A percentile compares a stretch with the other conserved stretches of the same genome.
Evolutionary conservation across 495 filamentous ascomycete genomes (phyloP).

Genomic region (Penicillium lividum): DNA sequence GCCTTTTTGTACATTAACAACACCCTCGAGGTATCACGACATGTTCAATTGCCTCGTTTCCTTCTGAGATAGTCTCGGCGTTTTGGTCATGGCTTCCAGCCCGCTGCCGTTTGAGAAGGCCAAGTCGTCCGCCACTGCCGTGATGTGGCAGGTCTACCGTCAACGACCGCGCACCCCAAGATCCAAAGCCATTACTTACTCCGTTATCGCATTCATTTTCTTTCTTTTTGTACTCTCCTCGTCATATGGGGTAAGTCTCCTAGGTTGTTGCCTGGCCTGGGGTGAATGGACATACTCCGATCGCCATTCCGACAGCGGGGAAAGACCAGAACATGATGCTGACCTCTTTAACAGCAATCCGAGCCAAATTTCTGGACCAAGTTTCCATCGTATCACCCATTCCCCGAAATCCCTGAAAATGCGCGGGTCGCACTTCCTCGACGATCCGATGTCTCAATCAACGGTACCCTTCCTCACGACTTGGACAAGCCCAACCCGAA

Average conservation of each 20-base stretch:
- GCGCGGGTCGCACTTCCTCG: constrained; percentile 31
- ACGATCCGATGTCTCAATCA: constrained; percentile 20
- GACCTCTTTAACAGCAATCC: constrained; percentile 20
- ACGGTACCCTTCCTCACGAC: constrained; percentile 35
- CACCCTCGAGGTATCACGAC: constrained; percentile 3
- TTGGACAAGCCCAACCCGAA: constrained; percentile 49
- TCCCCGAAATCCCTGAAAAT: constrained; percentile 38
- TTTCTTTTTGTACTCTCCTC: constrained; percentile 29
- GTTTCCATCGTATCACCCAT: constrained; percentile 40
- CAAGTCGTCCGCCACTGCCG: constrained; percentile 26
- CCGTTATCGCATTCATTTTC: constrained; percentile 26
- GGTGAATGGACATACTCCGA: constrained; percentile 7
- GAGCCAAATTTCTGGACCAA: constrained; percentile 39
- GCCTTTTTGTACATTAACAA: constrained; percentile 14
- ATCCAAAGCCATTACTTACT: constrained; percentile 26
- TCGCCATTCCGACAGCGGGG: constrained; percentile 3
- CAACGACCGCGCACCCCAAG: constrained; percentile 37
- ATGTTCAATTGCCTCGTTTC: constrained; percentile 16
- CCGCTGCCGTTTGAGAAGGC: constrained; percentile 31
- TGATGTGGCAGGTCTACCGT: constrained; percentile 30
- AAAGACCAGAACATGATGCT: constrained; percentile 9
- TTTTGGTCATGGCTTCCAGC: constrained; percentile 33
- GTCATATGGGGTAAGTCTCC: constrained; percentile 24
- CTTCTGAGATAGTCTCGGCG: constrained; percentile 7
- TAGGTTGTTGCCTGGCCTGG: not conserved